Base-by-base conservation (phyloP, 2,329 filamentous ascomycete genomes). In the Penicillium sp. region DNA sequence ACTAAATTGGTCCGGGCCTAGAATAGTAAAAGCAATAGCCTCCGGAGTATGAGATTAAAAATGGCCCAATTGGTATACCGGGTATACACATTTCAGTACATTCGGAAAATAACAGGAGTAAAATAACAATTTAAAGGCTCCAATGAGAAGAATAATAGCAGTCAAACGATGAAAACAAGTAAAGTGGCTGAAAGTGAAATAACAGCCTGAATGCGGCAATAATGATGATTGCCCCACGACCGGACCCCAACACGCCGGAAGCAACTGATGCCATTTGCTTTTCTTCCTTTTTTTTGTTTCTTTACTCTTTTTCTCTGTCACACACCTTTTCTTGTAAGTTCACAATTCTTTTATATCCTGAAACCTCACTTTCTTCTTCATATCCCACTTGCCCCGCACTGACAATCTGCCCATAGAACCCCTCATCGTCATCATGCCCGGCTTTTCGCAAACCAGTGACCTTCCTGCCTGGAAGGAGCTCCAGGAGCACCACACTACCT, bases 391-490 rank as follows among this genome's bases (percentile, higher is more conserved):
- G 52, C 64, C 69, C 67, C 67, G 64, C 69, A 61, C 65, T 72
- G 55, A 71, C 61, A 36, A 50, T 50, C 45, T 52, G 55, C 38
- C 53, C 44, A 56, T 46, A 57, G 57, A 50, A 56, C 51, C 47
- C 46, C 48, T 36, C 50, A 49, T 58, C 40, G 51, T 61, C 66
- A 72, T 59, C 53, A 74, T 74, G 72, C 67, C 72, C 58, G 67
- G 66, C 64, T 75, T 75, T 60, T 67, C 90, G 67, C 91, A 95
- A 80, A 88, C 93, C 67, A 91, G 87, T 73, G 88, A 91, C 61
- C 88, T 96, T 67, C 82, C 86, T 67, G 87, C 91, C 72, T 99
- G 94, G 93, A 84, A 88, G 74, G 85, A 89, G 73, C 91, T 99
- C 71, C 90, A 96, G 79, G 83, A 90, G 70, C 92, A 97, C 78